Evolutionary conservation across 2,329 filamentous ascomycete species (phyloP), one percentile per base, ranked within the genome.

Genomic region (Xylariaceae sp.): DNA sequence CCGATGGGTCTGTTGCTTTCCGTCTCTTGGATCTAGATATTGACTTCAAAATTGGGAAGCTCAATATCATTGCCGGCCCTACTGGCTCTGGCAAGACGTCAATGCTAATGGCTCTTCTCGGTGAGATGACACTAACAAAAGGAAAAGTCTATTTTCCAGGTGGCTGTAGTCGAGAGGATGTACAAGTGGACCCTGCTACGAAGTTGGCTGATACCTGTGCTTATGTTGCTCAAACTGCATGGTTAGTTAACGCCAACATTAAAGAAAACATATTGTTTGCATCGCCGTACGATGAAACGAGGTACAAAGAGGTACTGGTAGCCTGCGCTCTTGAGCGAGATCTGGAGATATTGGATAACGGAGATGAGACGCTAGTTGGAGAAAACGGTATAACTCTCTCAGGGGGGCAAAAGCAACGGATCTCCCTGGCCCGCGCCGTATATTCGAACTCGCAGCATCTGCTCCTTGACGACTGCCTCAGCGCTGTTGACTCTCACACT

Each of bases 311-410:
- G 48, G 94, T 99, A 30, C 86, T 99, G 59, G 83, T 91, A 33
- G 92, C 93, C 30, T 99, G 94, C 72, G 93, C 92, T 2, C 76
- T 99, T 50, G 89, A 96, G 70, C 88, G 91, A 47, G 94, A 99
- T 70, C 80, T 99, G 11, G 85, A 96, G 59, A 96, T 97, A 35
- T 83, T 99, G 1, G 92, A 97, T 70, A 86, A 87, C 55, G 94
- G 94, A 33, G 94, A 99, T 69, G 85, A 95, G 72, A 97, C 94
- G 0, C 77, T 97, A 18, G 94, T 99, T 26, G 94, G 94, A 45
- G 94, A 99, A 70, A 99, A 97, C 74, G 94, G 94, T 27, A 96
- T 99, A 58, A 93, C 93, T 13, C 83, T 99, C 11, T 99, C 94
- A 6, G 94, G 94, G 59, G 94, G 94, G 6, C 94, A 99, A 74